Base-by-base conservation (phyloP, 192 early-diverging fungal genomes). In the Coemansia sp. region DNA sequence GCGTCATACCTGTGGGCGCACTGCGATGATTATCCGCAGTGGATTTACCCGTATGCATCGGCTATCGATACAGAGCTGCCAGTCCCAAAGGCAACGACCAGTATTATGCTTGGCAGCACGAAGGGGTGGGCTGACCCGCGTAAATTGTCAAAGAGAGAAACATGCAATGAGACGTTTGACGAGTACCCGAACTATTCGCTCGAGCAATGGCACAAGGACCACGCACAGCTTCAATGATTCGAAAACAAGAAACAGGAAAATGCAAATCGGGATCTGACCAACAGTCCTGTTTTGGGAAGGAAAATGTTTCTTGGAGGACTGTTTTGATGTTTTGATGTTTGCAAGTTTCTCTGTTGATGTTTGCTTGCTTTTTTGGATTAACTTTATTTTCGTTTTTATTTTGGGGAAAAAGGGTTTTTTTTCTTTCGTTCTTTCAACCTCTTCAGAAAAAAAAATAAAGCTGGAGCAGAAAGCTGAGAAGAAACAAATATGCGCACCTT, bases 61-160 rank as follows among this genome's bases (percentile, higher is more conserved):
- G 81, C 83, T 5, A 89, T 89, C 64, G 88, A 89, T 41, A 86
- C 85, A 0, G 76, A 72, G 52, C 71, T 89, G 52, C 85, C 83
- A 2, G 62, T 66, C 34, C 81, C 87, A 0, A 49, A 80, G 43
- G 45, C 43, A 0, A 63, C 62, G 4, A 23, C 68, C 18, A 77
- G 79, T 39, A 77, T 88, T n/a, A 84, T 84, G 81, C 51, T 85
- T 6, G 69, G 67, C 23, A 77, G 71, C 39, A 81, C 80, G 5
- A 58, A 77, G 6, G 49, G 82, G 30, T 88, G 89, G 86, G 74
- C 83, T 1, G 44, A 69, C 11, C 77, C 81, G 7, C 78, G 85
- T 14, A 64, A 60, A 2, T 24, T 39, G 34, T 52, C 60, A 2
- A 49, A 24, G 2, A 62, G 48, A 23, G 20, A 63, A 16, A 64